These are phyloP conservation scores for Biscogniauxia marginata DNA, from an alignment of 2,329 filamentous ascomycete genomes.

Conservation along the genomic window DNA sequence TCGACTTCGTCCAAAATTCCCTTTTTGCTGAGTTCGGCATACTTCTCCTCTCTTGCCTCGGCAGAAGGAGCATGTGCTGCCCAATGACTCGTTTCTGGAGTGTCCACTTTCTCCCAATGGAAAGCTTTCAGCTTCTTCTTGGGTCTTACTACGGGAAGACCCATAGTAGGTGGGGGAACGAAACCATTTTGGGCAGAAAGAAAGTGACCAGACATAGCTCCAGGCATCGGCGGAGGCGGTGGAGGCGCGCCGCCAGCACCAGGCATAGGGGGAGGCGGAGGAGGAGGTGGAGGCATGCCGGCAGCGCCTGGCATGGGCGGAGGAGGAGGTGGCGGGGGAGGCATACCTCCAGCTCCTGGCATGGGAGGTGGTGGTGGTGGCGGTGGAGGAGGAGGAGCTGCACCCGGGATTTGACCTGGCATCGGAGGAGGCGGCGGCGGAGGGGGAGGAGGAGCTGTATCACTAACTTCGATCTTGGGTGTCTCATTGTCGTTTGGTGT, in stretches of 20 bases:
- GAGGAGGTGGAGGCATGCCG: constrained; percentile 39
- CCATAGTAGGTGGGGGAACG: constrained; percentile 56
- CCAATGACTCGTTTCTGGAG: constrained; percentile 90
- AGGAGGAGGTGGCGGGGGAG: constrained; percentile 48
- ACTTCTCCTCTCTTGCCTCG: constrained; percentile 91
- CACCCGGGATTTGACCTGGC: constrained; percentile 27
- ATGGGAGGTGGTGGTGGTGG: constrained; percentile 40
- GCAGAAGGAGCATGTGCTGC: constrained; percentile 81
- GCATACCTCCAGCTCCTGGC: constrained; percentile 42
- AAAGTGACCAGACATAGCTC: constrained; percentile 73
- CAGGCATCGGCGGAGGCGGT: constrained; percentile 62
- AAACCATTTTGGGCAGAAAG: constrained; percentile 63
- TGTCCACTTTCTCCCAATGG: constrained; percentile 98
- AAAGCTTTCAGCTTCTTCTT: constrained; percentile 99
- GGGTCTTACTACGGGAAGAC: constrained; percentile 77
- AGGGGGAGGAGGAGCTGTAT: constrained; percentile 33
- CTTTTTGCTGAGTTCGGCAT: constrained; percentile 86
- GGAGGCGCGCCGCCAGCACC: constrained; percentile 44
- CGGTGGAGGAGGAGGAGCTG: constrained; percentile 38
- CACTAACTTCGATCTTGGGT: constrained; percentile 59
- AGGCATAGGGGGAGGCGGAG: constrained; percentile 61
- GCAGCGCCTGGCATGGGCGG: constrained; percentile 40
- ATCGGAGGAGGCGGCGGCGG: constrained; percentile 34
- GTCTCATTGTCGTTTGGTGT: constrained; percentile 62
- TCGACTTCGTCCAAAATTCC: constrained; percentile 97